Base-by-base conservation (phyloP, 306 rosid genomes). In the Bauhinia variegata region DNA sequence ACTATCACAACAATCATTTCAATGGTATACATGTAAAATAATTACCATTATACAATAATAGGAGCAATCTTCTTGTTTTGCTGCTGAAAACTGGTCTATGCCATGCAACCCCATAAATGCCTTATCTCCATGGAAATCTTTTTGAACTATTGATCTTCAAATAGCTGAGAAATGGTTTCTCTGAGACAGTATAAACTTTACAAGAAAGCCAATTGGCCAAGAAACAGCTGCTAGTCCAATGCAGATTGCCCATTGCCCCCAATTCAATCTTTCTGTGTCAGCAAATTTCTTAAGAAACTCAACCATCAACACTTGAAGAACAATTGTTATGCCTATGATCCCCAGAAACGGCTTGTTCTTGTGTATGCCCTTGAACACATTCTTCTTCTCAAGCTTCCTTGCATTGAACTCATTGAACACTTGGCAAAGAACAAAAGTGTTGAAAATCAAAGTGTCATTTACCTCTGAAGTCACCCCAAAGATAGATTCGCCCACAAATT, bases 401-500 rank as follows among this genome's bases (percentile, higher is more conserved):
- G 75, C 75, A 46, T 70, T 70, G 37, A 70, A 70, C 42, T 70
- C 75, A 11, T 70, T 70, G 7, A 70, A 70, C n/a, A 70, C 68
- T 49, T 70, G 75, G 36, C 75, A 70, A 0, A 70, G 67, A 11
- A 70, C 75, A 28, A 70, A 60, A 7, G 68, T 70, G 6, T 70
- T 70, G 11, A 70, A 70, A 32, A 70, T 59, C 59, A 70, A 14
- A 0, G 75, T 70, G 37, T 71, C 76, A 7, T 71, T 71, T 41
- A 71, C 69, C 46, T 39, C 7, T n/a, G 37, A n/a, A 1, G 61
- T 60, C 14, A 71, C 76, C 19, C 36, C 47, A 41, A 71, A 71
- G 36, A 71, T 71, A 2, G 54, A 42, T 17, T 60, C 54, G 7
- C 76, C 76, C 16, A 16, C 38, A 54, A 71, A 71, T 17, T 71